Conservation (phyloP, 805 yeast species). For the Hanseniaspora meyeri region DNA sequence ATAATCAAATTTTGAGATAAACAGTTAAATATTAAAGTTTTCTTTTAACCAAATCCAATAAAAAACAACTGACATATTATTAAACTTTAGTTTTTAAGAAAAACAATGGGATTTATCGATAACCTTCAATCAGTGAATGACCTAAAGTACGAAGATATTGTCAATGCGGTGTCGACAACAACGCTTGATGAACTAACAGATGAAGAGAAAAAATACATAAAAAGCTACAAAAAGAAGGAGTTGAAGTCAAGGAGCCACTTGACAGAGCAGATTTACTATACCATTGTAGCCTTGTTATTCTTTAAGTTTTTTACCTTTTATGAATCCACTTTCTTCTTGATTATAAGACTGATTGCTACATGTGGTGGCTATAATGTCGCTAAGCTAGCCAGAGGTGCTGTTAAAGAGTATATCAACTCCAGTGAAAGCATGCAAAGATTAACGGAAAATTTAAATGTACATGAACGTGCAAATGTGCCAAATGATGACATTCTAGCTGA, state of each 20-base stretch:
- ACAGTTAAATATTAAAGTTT: too few species aligned
- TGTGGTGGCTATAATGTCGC: neutral
- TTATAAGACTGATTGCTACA: slow-evolving; percentile 4
- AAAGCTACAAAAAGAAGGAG: slow-evolving; percentile 4
- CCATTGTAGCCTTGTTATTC: neutral
- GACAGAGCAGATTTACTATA: neutral
- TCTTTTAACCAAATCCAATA: too few species aligned
- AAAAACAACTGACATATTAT: neutral
- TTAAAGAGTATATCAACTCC: neutral
- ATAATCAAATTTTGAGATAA: too few species aligned
- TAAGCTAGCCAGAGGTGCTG: slow-evolving; percentile 7
- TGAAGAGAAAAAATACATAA: slow-evolving; percentile 6
- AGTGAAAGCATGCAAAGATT: neutral
- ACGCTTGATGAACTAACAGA: neutral
- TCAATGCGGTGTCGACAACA: neutral
- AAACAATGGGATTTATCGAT: neutral
- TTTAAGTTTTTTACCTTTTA: slow-evolving; percentile 10
- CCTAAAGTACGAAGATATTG: neutral
- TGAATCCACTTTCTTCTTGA: slow-evolving; percentile 9
- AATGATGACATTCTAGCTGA: neutral
- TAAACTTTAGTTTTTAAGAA: too few species aligned
- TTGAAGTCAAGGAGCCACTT: slow-evolving; percentile 4
- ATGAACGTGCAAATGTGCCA: neutral
- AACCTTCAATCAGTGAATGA: neutral
- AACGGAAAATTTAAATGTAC: neutral